A percentile compares a stretch with the other conserved stretches of the same genome.
Evolutionary conservation across 164 flowering plant species (phyloP).

Genomic region (Dillenia turbinata): DNA sequence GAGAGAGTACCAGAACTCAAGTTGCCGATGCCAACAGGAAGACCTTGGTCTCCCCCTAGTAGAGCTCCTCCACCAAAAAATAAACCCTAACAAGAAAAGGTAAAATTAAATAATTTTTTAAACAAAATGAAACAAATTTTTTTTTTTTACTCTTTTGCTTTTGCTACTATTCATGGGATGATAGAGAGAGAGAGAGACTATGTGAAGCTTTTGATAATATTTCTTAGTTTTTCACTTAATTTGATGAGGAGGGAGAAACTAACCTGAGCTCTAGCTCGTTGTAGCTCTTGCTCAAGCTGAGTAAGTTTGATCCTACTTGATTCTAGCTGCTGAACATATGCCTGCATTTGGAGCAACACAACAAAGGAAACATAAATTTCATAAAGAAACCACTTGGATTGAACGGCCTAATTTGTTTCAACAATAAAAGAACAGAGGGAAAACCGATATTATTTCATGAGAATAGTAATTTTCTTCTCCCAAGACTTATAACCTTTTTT

Average conservation of each 20-base stretch:
- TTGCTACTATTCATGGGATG: too few species aligned
- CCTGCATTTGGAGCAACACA: slow-evolving; percentile 40
- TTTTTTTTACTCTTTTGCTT: too few species aligned
- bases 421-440: background rate
- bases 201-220: too few species aligned
- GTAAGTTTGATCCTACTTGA: slow-evolving; percentile 88
- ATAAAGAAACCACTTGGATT: too few species aligned
- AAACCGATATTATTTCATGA: background rate
- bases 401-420: background rate
- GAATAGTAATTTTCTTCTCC: background rate
- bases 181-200: too few species aligned
- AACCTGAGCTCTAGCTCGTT: slow-evolving; percentile 88
- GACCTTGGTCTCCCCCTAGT: slow-evolving; percentile 68
- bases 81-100: slow-evolving; percentile 49
- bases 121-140: too few species aligned
- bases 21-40: slow-evolving; percentile 41
- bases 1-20: slow-evolving; percentile 51
- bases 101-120: too few species aligned
- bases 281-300: slow-evolving; percentile 93
- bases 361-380: background rate
- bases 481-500: slow-evolving; percentile 65
- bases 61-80: slow-evolving; percentile 60
- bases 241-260: background rate
- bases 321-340: slow-evolving; percentile 97
- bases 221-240: too few species aligned